phyloP scores from a whole-genome alignment of 345 rosid species.

The Lumnitzera littorea region DNA sequence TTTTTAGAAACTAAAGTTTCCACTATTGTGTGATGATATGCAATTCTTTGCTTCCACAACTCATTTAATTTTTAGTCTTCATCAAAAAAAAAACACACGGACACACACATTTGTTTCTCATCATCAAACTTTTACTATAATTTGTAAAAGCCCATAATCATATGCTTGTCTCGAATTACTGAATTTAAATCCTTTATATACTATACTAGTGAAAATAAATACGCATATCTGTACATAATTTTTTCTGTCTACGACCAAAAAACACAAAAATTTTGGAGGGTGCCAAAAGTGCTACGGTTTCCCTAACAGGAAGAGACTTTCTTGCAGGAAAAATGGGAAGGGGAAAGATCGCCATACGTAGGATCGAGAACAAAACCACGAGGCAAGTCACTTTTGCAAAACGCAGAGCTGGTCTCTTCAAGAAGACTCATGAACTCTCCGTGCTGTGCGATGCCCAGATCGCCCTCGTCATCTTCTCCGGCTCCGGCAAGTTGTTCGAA shows the following conservation, averaged over 20 bases:
- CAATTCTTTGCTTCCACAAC: slow-evolving; percentile 2
- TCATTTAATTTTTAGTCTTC: background rate
- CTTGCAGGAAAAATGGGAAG: slow-evolving; percentile 26
- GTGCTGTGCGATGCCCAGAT: slow-evolving; percentile 45
- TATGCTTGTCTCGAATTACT: background rate
- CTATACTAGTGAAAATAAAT: too few species aligned
- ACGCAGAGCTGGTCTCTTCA: slow-evolving; percentile 40
- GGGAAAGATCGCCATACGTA: slow-evolving; percentile 34
- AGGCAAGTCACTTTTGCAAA: slow-evolving; percentile 42
- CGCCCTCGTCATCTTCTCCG: slow-evolving; percentile 40
- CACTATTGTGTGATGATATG: slow-evolving; percentile 5
- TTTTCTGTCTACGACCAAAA: too few species aligned
- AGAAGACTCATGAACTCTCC: slow-evolving; percentile 41
- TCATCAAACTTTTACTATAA: background rate
- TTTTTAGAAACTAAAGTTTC: slow-evolving; percentile 13
- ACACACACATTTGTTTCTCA: background rate
- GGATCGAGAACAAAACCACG: slow-evolving; percentile 33
- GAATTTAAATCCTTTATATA: background rate
- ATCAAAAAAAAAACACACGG: background rate
- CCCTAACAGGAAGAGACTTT: background rate
- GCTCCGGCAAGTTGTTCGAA: slow-evolving; percentile 31
- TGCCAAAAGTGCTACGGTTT: background rate
- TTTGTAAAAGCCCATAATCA: background rate
- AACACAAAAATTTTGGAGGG: too few species aligned
- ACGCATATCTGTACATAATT: too few species aligned